Percentiles rank a stretch among this genome's conserved stretches.
phyloP scores from a whole-genome alignment of 257 asterid species.

The Plantago ovata region DNA sequence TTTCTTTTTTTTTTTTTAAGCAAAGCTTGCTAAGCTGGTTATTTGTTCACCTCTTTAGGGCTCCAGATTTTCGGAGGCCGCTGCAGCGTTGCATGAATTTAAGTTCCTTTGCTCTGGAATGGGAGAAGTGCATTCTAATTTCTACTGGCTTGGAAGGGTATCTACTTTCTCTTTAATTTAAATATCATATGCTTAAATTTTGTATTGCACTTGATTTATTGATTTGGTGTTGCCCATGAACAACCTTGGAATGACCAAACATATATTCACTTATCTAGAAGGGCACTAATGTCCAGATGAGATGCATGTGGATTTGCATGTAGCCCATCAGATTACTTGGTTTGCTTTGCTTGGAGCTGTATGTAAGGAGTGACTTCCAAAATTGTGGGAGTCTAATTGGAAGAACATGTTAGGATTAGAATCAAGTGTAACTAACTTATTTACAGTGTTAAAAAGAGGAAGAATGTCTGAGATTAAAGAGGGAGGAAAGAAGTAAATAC shows the following conservation, averaged over 20 bases:
- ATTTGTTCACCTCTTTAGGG: constrained; percentile 49
- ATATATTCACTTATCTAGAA: constrained; percentile 1
- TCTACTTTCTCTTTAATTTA: constrained; percentile 18
- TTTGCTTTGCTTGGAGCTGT: too few species aligned
- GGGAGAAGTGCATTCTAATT: constrained; percentile 53
- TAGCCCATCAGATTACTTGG: too few species aligned
- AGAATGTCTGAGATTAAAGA: too few species aligned
- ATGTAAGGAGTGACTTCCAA: too few species aligned
- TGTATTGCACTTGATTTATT: not conserved
- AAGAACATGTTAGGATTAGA: too few species aligned
- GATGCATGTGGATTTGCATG: too few species aligned
- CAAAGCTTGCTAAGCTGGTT: constrained; percentile 21
- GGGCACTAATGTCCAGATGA: not conserved
- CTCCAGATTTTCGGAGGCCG: constrained; percentile 82
- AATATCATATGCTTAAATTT: constrained; percentile 10
- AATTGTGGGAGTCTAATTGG: too few species aligned
- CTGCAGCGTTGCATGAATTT: constrained; percentile 88
- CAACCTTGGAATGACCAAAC: constrained; percentile 12
- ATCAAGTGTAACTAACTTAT: too few species aligned
- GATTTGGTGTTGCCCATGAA: not conserved
- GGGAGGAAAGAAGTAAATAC: too few species aligned
- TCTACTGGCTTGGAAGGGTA: constrained; percentile 94
- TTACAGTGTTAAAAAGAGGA: too few species aligned
- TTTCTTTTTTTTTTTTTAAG: constrained; percentile 16
- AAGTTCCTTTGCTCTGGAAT: constrained; percentile 63